phyloP scores from a whole-genome alignment of 2,329 filamentous ascomycete species.

The Curvularia sp. region DNA sequence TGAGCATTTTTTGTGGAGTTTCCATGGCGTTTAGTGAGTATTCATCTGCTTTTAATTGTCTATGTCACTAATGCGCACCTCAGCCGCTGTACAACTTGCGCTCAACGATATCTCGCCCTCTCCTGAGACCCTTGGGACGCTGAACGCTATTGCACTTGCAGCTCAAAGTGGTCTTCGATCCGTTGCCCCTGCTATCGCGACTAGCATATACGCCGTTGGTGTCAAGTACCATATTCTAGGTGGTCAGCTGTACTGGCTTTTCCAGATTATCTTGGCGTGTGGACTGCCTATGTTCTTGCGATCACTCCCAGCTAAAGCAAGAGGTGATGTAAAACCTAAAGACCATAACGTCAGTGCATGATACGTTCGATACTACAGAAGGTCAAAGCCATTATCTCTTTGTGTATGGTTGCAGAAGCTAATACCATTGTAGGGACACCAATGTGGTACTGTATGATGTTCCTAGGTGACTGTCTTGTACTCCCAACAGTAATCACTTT shows the following conservation, averaged over 20 bases:
- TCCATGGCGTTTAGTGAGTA: conserved; percentile 57
- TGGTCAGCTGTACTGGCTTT: conserved; percentile 72
- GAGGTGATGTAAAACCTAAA: conserved; percentile 18
- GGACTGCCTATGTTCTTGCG: conserved; percentile 28
- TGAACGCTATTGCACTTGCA: conserved; percentile 75
- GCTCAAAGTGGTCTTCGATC: conserved; percentile 67
- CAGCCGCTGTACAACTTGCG: conserved; percentile 71
- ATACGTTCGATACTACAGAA: background rate
- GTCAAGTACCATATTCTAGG: conserved; percentile 66
- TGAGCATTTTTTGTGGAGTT: conserved; percentile 11
- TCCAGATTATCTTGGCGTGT: conserved; percentile 54
- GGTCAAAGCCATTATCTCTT: too few species aligned
- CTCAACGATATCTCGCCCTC: conserved; percentile 77
- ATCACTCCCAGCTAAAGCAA: conserved; percentile 37
- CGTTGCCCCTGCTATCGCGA: conserved; percentile 70
- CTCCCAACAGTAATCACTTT: background rate
- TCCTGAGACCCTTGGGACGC: conserved; percentile 68
- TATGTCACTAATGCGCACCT: conserved; percentile 7
- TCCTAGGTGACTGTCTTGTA: background rate
- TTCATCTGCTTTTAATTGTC: background rate
- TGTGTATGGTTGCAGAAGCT: background rate
- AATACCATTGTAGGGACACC: too few species aligned
- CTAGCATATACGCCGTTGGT: conserved; percentile 72
- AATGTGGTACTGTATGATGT: background rate
- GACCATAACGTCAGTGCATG: background rate